These are phyloP conservation scores for Skeletonema costatum DNA, from an alignment of 108 stramenopile species.

Conservation along the genomic window DNA sequence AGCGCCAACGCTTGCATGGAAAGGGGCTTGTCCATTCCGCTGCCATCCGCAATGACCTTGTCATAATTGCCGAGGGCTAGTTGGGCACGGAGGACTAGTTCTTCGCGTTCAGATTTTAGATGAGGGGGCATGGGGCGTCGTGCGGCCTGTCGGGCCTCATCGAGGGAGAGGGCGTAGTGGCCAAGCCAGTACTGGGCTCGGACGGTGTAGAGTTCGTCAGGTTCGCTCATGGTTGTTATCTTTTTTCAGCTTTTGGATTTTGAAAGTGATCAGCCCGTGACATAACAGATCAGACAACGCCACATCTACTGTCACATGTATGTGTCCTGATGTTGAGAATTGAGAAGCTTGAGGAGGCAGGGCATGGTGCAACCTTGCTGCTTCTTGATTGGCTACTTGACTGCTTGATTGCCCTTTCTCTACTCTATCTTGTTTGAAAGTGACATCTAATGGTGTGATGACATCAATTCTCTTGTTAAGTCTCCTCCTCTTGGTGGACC, in stretches of 20 bases:
- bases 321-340: no score
- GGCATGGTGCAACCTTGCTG: no score
- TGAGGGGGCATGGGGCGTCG: slow-evolving; percentile 78
- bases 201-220: slow-evolving; percentile 98
- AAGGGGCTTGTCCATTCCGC: slow-evolving; percentile 45
- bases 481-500: no score
- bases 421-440: no score
- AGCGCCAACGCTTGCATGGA: slow-evolving; percentile 74
- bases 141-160: slow-evolving; percentile 76
- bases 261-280: not conserved
- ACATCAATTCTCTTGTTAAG: no score
- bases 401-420: no score
- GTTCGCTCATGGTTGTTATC: slow-evolving; percentile 87
- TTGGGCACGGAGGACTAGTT: slow-evolving; percentile 84
- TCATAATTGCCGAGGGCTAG: slow-evolving; percentile 86
- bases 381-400: no score
- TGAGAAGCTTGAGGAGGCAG: no score
- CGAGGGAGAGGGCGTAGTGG: slow-evolving; percentile 88
- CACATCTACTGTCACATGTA: no score
- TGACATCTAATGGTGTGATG: no score
- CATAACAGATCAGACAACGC: no score
- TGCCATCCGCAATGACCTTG: slow-evolving; percentile 75
- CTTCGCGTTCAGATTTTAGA: slow-evolving; percentile 91
- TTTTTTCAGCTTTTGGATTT: not conserved
- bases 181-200: slow-evolving; percentile 98